A percentile compares a stretch with the other conserved stretches of the same genome.
phyloP scores from a whole-genome alignment of 2,329 filamentous ascomycete species.

The Colletotrichum musicola region DNA sequence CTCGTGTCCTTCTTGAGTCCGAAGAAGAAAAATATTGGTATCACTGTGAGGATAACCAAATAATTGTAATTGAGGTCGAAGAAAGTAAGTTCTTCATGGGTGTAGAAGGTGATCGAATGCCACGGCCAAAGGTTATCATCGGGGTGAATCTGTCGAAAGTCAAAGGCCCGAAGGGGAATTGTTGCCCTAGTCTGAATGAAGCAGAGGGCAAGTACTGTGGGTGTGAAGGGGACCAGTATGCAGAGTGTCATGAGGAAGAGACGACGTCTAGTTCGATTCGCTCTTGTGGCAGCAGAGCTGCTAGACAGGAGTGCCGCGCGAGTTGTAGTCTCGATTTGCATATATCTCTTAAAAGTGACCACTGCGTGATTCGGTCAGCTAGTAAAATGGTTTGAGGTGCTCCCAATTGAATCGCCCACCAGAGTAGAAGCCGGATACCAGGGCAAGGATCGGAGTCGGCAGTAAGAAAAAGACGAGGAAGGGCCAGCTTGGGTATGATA shows the following conservation, averaged over 20 bases:
- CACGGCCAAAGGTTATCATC: conserved; percentile 55
- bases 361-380: conserved; percentile 47
- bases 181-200: conserved; percentile 55
- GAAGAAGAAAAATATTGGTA: conserved; percentile 67
- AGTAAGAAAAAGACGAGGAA: conserved; percentile 62
- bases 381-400: neutral
- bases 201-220: conserved; percentile 57
- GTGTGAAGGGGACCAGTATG: conserved; percentile 65
- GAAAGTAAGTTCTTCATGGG: conserved; percentile 55
- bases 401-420: conserved; percentile 52
- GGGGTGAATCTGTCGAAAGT: conserved; percentile 58
- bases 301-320: conserved; percentile 55
- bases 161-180: conserved; percentile 49
- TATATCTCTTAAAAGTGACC: conserved; percentile 62
- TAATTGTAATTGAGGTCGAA: conserved; percentile 60
- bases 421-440: conserved; percentile 61
- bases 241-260: conserved; percentile 68
- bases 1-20: conserved; percentile 67
- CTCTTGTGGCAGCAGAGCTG: conserved; percentile 55
- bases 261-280: conserved; percentile 62
- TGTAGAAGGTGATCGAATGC: conserved; percentile 60
- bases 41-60: conserved; percentile 60
- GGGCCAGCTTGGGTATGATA: conserved; percentile 60
- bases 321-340: conserved; percentile 58
- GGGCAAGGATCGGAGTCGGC: conserved; percentile 58